These are phyloP conservation scores for Achaetomiella virescens DNA, from an alignment of 495 filamentous ascomycete genomes.

Conservation along the genomic window DNA sequence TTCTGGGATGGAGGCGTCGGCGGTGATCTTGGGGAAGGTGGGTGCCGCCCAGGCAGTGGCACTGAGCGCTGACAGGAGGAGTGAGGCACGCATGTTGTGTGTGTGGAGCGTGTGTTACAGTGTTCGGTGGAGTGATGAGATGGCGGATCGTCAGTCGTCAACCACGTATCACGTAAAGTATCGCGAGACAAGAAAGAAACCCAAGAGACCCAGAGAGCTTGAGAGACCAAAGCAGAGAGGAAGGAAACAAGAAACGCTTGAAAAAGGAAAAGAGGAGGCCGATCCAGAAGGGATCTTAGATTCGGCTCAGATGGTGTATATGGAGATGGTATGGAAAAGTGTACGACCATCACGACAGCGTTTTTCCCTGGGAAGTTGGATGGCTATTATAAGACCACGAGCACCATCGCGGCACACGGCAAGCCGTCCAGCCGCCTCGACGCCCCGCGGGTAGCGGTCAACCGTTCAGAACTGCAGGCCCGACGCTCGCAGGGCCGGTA, in stretches of 20 bases:
- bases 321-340: constrained; percentile 5
- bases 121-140: background rate
- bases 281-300: constrained; percentile 12
- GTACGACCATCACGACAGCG: constrained; percentile 3
- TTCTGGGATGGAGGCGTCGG: constrained; percentile 28
- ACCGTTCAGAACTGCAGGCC: background rate
- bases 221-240: constrained; percentile 21
- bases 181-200: constrained; percentile 29
- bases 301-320: constrained; percentile 14
- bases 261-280: constrained; percentile 29
- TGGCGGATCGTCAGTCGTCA: constrained; percentile 9
- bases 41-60: constrained; percentile 46
- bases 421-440: constrained; percentile 2
- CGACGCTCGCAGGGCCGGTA: constrained; percentile 7
- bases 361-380: background rate
- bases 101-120: constrained; percentile 1
- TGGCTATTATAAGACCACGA: constrained; percentile 2
- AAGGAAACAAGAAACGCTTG: constrained; percentile 27
- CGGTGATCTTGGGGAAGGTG: constrained; percentile 34
- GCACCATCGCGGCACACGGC: background rate
- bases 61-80: constrained; percentile 41
- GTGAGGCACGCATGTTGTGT: constrained; percentile 40
- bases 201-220: constrained; percentile 19
- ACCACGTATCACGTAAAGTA: constrained; percentile 16
- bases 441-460: constrained; percentile 8